Percentiles rank a stretch among this genome's conserved stretches.
Conservation (phyloP, 495 filamentous ascomycete species). For the Geopyxis carbonaria region DNA sequence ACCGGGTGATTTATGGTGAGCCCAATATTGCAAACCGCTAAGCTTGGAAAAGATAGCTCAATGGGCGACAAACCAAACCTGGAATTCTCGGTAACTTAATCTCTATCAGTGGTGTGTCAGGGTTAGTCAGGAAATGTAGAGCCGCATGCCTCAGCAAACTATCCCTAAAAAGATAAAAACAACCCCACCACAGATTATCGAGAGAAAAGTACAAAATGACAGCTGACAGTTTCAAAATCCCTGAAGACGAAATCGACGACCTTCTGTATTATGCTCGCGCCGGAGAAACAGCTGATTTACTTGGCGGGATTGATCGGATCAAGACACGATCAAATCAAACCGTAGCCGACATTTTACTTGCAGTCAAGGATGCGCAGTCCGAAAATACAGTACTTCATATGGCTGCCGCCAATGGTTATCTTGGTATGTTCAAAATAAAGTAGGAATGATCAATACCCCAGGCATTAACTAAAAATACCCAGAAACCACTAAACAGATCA, state of each 20-base stretch:
- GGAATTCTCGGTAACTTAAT: too few relatives aligned
- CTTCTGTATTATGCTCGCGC: slow-evolving; percentile 67
- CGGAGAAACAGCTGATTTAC: slow-evolving; percentile 54
- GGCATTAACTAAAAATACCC: neutral
- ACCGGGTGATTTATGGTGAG: too few relatives aligned
- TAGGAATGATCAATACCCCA: neutral
- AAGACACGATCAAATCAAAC: slow-evolving; percentile 26
- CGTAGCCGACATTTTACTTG: slow-evolving; percentile 43
- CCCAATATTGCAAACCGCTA: too few relatives aligned
- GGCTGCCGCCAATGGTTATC: slow-evolving; percentile 74
- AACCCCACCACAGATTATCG: too few relatives aligned
- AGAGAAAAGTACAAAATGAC: too few relatives aligned
- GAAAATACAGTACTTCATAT: slow-evolving; percentile 68
- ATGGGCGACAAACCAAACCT: too few relatives aligned
- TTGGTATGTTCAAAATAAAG: slow-evolving; percentile 35
- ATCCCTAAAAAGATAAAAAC: too few relatives aligned
- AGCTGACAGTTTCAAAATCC: too few relatives aligned
- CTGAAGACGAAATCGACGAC: slow-evolving; percentile 68
- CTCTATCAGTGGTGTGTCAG: too few relatives aligned
- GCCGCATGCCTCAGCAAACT: too few relatives aligned
- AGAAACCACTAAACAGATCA: slow-evolving; percentile 37
- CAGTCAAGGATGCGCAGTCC: slow-evolving; percentile 50
- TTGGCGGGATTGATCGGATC: slow-evolving; percentile 40
- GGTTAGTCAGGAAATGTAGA: too few relatives aligned
- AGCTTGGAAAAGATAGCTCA: too few relatives aligned